A percentile compares a stretch with the other conserved stretches of the same genome.
Conservation (phyloP, 257 asterid species). For the Solanum bukasovii region DNA sequence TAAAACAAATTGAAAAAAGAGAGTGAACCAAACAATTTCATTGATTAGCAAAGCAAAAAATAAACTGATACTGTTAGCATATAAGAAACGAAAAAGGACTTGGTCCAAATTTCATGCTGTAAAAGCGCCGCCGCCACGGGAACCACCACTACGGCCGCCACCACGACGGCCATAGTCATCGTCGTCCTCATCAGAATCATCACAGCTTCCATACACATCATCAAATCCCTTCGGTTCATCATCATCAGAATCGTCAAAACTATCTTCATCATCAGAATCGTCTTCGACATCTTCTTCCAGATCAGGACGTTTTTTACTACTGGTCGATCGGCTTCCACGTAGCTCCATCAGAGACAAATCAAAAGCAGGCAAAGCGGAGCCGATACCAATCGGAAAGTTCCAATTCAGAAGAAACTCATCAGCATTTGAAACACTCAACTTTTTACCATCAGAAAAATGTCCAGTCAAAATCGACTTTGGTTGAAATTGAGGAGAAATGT, state of each 20-base stretch:
- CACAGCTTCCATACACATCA: not conserved
- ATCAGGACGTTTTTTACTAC: not conserved
- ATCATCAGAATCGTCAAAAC: not conserved
- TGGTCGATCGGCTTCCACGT: not conserved
- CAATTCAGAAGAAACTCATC: not conserved
- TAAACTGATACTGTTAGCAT: not conserved
- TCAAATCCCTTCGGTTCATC: not conserved
- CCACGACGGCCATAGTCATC: not conserved
- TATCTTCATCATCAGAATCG: not conserved
- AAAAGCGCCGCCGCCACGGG: not conserved
- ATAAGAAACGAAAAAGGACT: not conserved
- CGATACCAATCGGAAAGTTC: not conserved
- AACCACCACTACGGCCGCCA: not conserved
- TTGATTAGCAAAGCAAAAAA: not conserved
- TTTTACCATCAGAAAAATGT: not conserved
- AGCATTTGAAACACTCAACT: not conserved
- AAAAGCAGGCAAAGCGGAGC: not conserved
- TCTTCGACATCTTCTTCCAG: not conserved
- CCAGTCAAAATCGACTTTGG: not conserved
- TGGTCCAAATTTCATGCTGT: not conserved
- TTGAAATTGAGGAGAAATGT: not conserved
- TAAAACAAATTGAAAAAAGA: not conserved
- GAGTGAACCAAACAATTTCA: not conserved
- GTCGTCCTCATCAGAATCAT: not conserved
- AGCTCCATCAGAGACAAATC: not conserved